Conservation (phyloP, 305 asterid species). For the Rubia balearica region DNA sequence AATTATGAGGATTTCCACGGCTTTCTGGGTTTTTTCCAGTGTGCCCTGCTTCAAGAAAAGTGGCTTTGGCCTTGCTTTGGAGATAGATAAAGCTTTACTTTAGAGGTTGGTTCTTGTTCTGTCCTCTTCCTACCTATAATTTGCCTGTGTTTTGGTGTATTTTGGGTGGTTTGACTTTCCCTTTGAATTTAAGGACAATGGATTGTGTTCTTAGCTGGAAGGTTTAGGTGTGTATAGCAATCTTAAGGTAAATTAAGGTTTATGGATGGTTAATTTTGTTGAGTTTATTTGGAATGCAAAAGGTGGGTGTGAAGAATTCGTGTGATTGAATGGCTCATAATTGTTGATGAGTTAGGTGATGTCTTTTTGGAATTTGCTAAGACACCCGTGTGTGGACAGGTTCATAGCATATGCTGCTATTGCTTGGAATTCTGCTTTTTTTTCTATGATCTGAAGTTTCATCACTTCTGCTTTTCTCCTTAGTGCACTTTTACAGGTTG, state of each 20-base stretch:
- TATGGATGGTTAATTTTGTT: background rate
- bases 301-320: background rate
- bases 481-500: conserved; percentile 2
- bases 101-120: conserved; percentile 32
- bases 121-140: background rate
- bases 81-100: conserved; percentile 25
- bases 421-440: background rate
- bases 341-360: conserved; percentile 6
- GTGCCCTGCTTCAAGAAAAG: conserved; percentile 24
- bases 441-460: conserved; percentile 4
- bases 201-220: conserved; percentile 3
- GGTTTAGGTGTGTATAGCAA: background rate
- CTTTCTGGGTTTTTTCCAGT: conserved; percentile 34
- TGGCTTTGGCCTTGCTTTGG: conserved; percentile 21
- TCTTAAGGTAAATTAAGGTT: background rate
- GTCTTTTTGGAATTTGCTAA: background rate
- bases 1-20: conserved; percentile 36
- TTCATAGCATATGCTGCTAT: background rate
- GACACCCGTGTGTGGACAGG: background rate
- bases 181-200: background rate
- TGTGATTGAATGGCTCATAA: conserved; percentile 1
- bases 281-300: conserved; percentile 8
- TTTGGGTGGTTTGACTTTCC: conserved; percentile 14
- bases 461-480: background rate
- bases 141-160: background rate